Base-by-base conservation (phyloP, 257 asterid genomes). In the Paulownia fortunei region DNA sequence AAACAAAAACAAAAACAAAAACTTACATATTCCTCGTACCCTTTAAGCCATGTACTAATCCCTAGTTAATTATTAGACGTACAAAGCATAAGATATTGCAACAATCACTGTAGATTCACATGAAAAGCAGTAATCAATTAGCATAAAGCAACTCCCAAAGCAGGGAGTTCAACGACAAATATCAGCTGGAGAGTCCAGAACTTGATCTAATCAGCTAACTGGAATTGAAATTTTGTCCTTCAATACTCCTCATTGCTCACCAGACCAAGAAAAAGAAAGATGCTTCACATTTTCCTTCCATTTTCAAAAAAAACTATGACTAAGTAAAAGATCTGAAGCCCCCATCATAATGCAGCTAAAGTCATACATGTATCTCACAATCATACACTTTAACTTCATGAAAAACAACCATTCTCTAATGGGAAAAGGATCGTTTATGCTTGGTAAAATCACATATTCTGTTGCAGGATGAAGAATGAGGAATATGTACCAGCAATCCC, bases 1-100 rank as follows among this genome's bases (percentile, higher is more conserved):
- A 58, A 24, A 21, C 15, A 58, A 12, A 7, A 73, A 55, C 5
- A 59, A 1, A 8, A 16, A 69, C 18, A 23, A 54, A 51, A 52
- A 2, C 44, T 36, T 75, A 16, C 36, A 70, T 73, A 65, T 74
- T 82, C 86, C 86, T 82, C 79, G 83, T 79, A 79, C 86, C 52
- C 64, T 61, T 82, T 42, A 41, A 69, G 18, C 73, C 12, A 42
- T 8, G 9, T 9, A 44, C 46, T 75, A 79, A 79, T 75, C 76
- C 79, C 75, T 39, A n/a, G 68, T 74, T 74, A 69, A 54, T 36
- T 46, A 23, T 34, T 23, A 42, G 4, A 36, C 3, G 61, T 56
- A 24, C 27, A 78, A 44, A 72, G 49, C 15, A 47, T 64, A 64
- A 71, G 42, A 44, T 37, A 56, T 11, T 64, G 46, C 51, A 32